phyloP scores from a whole-genome alignment of 805 yeast genomes.

The Hanseniaspora occidentalis region DNA sequence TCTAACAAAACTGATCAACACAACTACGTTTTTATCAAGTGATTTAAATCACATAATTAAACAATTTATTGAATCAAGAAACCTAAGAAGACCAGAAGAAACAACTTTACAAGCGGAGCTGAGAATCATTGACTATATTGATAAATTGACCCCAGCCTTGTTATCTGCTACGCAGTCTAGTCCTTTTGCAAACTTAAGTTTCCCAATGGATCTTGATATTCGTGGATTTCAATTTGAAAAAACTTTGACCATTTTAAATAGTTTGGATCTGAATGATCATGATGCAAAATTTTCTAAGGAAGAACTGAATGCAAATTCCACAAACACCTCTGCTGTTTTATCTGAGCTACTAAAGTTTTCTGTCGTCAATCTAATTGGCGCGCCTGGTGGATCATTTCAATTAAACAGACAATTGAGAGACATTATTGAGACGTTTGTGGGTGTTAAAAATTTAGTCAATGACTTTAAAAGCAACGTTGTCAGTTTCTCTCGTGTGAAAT shows the following conservation, averaged over 20 bases:
- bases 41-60: slow-evolving; percentile 20
- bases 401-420: slow-evolving; percentile 22
- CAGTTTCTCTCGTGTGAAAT: slow-evolving; percentile 24
- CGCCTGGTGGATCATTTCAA: slow-evolving; percentile 19
- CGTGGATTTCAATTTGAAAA: slow-evolving; percentile 22
- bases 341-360: too few relatives aligned
- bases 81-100: slow-evolving; percentile 16
- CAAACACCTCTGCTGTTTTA: too few relatives aligned
- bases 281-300: too few relatives aligned
- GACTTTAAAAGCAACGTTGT: slow-evolving; percentile 27
- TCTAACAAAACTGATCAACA: slow-evolving; percentile 32
- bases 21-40: slow-evolving; percentile 25
- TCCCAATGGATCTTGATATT: slow-evolving; percentile 17
- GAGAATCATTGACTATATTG: slow-evolving; percentile 18
- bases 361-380: slow-evolving; percentile 12
- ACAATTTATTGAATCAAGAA: slow-evolving; percentile 17
- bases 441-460: slow-evolving; percentile 20
- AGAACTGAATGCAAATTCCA: too few relatives aligned
- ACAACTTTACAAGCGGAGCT: slow-evolving; percentile 18
- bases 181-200: slow-evolving; percentile 17
- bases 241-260: slow-evolving; percentile 18
- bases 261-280: slow-evolving; percentile 10
- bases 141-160: slow-evolving; percentile 24
- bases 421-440: slow-evolving; percentile 20
- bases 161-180: slow-evolving; percentile 23